phyloP scores from a whole-genome alignment of 768 basidiomycete genomes.

The Boletus patriciae region DNA sequence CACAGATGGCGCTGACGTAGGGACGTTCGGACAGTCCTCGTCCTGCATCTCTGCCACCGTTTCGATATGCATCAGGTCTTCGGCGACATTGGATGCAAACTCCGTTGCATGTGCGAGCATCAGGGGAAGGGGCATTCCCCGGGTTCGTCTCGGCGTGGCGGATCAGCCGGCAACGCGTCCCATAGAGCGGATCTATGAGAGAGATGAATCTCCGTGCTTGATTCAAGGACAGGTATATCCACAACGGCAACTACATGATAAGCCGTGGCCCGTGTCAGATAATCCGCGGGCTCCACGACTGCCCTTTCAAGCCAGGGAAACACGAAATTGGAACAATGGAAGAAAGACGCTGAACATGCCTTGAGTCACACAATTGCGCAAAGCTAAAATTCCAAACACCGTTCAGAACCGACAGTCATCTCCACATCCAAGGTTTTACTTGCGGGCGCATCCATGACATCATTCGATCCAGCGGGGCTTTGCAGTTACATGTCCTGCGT shows the following conservation, averaged over 20 bases:
- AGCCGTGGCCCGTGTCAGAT: not conserved
- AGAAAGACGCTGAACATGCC: constrained; percentile 15
- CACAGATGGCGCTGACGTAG: constrained; percentile 33
- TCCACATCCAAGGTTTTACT: too few relatives aligned
- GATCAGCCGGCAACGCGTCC: constrained; percentile 39
- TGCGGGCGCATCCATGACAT: not conserved
- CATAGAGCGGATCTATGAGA: constrained; percentile 49
- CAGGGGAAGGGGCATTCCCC: constrained; percentile 54
- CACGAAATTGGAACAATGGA: too few relatives aligned
- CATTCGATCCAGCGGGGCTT: too few relatives aligned
- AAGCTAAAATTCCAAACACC: too few relatives aligned
- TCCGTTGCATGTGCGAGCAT: not conserved
- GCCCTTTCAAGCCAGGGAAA: not conserved
- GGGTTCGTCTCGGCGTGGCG: constrained; percentile 42
- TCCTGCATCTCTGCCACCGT: constrained; percentile 50
- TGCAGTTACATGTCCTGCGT: not conserved
- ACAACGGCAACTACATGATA: constrained; percentile 46
- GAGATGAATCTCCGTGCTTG: constrained; percentile 61
- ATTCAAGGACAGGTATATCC: constrained; percentile 28
- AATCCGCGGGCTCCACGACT: constrained; percentile 1
- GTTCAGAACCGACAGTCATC: too few relatives aligned
- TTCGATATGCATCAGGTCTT: constrained; percentile 43
- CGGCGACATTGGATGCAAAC: not conserved
- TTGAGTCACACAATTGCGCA: constrained; percentile 42
- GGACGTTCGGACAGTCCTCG: constrained; percentile 55